These are phyloP conservation scores for Zarea fungicola DNA, from an alignment of 2,329 filamentous ascomycete species.

Conservation along the genomic window DNA sequence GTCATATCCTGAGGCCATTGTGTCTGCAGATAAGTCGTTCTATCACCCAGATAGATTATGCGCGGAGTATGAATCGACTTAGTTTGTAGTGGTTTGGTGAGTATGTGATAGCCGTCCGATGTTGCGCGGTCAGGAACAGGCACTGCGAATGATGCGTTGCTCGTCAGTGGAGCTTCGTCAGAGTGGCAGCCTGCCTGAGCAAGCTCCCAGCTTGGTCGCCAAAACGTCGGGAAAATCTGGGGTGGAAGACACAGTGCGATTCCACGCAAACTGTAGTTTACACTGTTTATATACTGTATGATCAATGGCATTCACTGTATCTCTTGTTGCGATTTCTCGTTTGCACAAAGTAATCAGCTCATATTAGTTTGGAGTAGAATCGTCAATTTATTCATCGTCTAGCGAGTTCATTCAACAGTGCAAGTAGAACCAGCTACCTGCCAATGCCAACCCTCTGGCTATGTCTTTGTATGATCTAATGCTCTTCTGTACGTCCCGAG, in stretches of 20 bases:
- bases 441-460: not conserved
- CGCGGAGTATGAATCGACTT: constrained; percentile 1
- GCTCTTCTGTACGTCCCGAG: not conserved
- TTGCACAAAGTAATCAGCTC: too few species aligned
- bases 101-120: constrained; percentile 16
- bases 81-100: constrained; percentile 7
- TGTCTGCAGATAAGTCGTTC: constrained; percentile 7
- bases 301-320: not conserved
- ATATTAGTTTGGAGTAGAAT: not conserved
- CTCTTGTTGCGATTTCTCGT: too few species aligned
- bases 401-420: not conserved
- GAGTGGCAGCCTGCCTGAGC: constrained; percentile 31
- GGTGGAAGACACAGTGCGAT: not conserved
- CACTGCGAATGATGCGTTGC: constrained; percentile 11
- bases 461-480: constrained; percentile 1
- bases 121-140: constrained; percentile 10
- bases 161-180: constrained; percentile 33
- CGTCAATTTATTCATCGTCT: not conserved
- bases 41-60: not conserved
- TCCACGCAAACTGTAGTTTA: too few species aligned
- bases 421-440: constrained; percentile 7
- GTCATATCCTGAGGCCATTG: constrained; percentile 93
- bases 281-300: not conserved
- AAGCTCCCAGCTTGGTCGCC: not conserved
- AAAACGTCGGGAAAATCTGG: constrained; percentile 3